Conservation (phyloP, 2,329 filamentous ascomycete species). For the Aspergillus jensenii region DNA sequence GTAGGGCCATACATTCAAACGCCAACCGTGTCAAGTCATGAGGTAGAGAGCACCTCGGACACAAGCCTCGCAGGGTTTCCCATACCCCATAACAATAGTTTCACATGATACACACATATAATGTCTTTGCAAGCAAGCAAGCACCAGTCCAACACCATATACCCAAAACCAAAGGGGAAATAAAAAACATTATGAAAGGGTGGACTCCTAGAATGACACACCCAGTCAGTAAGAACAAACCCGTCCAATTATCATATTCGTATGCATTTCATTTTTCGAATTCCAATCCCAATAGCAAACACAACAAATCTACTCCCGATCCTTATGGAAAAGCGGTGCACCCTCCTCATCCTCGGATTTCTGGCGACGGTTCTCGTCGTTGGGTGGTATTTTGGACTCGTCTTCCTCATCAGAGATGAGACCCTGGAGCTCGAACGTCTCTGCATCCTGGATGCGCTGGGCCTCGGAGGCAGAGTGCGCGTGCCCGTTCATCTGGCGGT, state of each 20-base stretch:
- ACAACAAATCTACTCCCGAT: background rate
- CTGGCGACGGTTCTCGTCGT: conserved; percentile 14
- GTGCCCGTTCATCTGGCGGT: conserved; percentile 43
- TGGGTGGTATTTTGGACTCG: conserved; percentile 33
- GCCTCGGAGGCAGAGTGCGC: conserved; percentile 37
- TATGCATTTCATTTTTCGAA: background rate
- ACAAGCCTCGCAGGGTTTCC: no score
- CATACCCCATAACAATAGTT: background rate
- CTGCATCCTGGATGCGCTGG: conserved; percentile 69
- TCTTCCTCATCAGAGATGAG: conserved; percentile 87
- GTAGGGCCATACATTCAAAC: background rate
- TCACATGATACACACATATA: background rate
- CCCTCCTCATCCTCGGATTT: conserved; percentile 34
- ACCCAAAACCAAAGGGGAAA: background rate
- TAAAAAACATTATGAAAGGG: background rate
- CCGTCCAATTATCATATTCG: background rate
- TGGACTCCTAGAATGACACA: background rate
- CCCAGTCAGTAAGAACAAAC: background rate
- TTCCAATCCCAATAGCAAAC: background rate
- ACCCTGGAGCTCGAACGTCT: conserved; percentile 91
- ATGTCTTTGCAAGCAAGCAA: background rate
- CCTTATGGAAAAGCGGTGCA: conserved; percentile 20
- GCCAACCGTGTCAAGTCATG: background rate
- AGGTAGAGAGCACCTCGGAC: background rate
- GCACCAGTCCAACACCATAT: background rate